Base-by-base conservation (phyloP, 1,139 yeast genomes). In the Debaryomycetaceae sp. region DNA sequence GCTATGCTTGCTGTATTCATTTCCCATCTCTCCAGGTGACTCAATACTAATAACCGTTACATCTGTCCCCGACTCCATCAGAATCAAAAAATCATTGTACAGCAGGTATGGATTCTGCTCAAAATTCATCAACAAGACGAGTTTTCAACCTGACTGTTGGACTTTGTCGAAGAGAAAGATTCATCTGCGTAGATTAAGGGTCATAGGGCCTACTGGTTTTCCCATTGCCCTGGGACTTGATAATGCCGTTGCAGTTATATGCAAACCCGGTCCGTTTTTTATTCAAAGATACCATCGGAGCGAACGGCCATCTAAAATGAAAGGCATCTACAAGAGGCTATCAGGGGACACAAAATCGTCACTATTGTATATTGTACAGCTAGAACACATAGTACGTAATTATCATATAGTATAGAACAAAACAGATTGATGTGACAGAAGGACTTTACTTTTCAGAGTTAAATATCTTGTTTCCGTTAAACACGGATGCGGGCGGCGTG, bases 51-150 rank as follows among this genome's bases (percentile, higher is more conserved):
- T 50, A 36, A 49, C 51, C 41, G 52, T 49, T 45, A 57, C 58
- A 41, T 51, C 49, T 46, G 51, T 62, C 40, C 52, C 59, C n/a
- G 62, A 51, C 43, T 62, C 66, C 60, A 66, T 65, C 41, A 54
- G 63, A 42, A 54, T 61, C 38, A 66, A 54, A 49, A 66, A 68
- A 50, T 65, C 68, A 48, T 60, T 55, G 50, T 65, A 64, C 62
- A 61, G 66, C 31, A 27, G 31, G 31, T 27, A 27, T 27, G 31
- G 11, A 27, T 27, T 27, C 11, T 11, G 31, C 4, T 11, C 4
- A 27, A 27, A 27, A 27, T 27, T 11, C 31, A 27, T 27, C 11
- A 27, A 27, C 31, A 8, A 27, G 11, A 7, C 11, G 31, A 11
- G 11, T 11, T 11, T 27, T 27, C 8, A 27, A 27, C 31, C 31